Conservation (phyloP, 2,329 filamentous ascomycete species). For the Venturia effusa region DNA sequence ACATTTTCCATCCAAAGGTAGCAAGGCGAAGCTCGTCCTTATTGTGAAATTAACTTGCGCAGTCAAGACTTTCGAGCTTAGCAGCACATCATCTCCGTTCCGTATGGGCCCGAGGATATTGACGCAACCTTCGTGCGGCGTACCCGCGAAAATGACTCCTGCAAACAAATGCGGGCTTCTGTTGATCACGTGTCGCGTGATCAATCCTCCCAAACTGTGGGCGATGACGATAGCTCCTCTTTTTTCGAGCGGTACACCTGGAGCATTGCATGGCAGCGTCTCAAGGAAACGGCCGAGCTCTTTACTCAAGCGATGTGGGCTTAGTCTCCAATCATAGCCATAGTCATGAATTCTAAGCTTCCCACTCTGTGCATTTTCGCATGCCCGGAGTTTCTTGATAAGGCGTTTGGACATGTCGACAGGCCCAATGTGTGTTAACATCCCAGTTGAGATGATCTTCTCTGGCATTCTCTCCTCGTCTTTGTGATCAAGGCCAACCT, state of each 20-base stretch:
- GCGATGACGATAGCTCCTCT: conserved; percentile 72
- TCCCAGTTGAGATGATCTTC: conserved; percentile 73
- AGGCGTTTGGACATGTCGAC: conserved; percentile 80
- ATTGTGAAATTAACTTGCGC: conserved; percentile 91
- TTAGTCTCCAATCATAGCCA: conserved; percentile 89
- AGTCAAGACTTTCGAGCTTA: conserved; percentile 81
- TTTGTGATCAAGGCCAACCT: conserved; percentile 69
- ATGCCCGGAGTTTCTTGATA: conserved; percentile 65
- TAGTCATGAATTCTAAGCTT: conserved; percentile 77
- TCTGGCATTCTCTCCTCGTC: conserved; percentile 78
- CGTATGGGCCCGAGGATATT: conserved; percentile 85
- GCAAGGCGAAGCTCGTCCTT: conserved; percentile 70
- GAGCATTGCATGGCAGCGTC: conserved; percentile 61
- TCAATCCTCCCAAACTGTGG: conserved; percentile 78
- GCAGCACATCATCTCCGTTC: conserved; percentile 82
- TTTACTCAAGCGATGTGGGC: conserved; percentile 62
- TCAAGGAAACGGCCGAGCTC: conserved; percentile 65
- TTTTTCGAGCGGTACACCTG: conserved; percentile 38
- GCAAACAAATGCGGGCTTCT: conserved; percentile 73
- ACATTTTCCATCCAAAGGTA: conserved; percentile 78
- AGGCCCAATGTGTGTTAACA: conserved; percentile 84
- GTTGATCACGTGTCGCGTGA: conserved; percentile 82
- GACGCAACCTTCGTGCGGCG: conserved; percentile 66
- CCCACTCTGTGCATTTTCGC: conserved; percentile 60
- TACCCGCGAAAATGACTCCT: conserved; percentile 76